A percentile compares a stretch with the other conserved stretches of the same genome.
phyloP scores from a whole-genome alignment of 2,329 filamentous ascomycete species.

The Keithomyces neogunnii region DNA sequence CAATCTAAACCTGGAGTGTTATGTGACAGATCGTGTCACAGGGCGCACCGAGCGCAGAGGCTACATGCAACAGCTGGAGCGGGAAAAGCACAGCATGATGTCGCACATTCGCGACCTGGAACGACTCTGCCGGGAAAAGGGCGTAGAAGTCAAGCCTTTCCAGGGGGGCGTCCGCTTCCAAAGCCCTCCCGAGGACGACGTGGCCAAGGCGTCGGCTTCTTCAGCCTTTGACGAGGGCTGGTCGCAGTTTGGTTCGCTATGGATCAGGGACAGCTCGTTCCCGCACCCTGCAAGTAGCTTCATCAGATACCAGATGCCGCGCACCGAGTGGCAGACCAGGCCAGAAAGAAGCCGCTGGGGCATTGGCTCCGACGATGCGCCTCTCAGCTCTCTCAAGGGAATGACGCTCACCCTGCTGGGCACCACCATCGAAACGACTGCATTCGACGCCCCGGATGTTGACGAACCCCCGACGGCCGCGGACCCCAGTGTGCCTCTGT shows the following conservation, averaged over 20 bases:
- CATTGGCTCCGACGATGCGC: constrained; percentile 52
- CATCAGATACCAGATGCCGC: constrained; percentile 19
- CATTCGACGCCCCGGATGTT: constrained; percentile 59
- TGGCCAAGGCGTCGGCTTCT: constrained; percentile 13
- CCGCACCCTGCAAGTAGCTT: constrained; percentile 9
- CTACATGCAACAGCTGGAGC: constrained; percentile 69
- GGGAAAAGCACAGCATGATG: constrained; percentile 59
- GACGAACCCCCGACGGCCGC: constrained; percentile 42
- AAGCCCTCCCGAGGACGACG: constrained; percentile 18
- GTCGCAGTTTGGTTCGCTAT: constrained; percentile 23
- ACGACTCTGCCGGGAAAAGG: constrained; percentile 51
- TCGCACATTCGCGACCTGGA: constrained; percentile 61
- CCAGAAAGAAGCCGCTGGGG: constrained; percentile 59
- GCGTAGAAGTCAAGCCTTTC: constrained; percentile 51
- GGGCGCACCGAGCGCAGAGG: constrained; percentile 72
- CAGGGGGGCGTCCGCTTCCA: constrained; percentile 21
- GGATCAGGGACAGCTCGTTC: constrained; percentile 24
- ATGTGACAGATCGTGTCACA: constrained; percentile 79
- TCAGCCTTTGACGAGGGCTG: constrained; percentile 19
- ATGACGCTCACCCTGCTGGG: constrained; percentile 72
- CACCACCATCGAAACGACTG: constrained; percentile 69
- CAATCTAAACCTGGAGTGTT: constrained; percentile 68
- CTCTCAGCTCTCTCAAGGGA: constrained; percentile 65
- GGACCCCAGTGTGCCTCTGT: constrained; percentile 36
- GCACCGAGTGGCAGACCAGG: constrained; percentile 28